phyloP scores from a whole-genome alignment of 169 alveolate genomes.

The Plasmodium sp. region DNA sequence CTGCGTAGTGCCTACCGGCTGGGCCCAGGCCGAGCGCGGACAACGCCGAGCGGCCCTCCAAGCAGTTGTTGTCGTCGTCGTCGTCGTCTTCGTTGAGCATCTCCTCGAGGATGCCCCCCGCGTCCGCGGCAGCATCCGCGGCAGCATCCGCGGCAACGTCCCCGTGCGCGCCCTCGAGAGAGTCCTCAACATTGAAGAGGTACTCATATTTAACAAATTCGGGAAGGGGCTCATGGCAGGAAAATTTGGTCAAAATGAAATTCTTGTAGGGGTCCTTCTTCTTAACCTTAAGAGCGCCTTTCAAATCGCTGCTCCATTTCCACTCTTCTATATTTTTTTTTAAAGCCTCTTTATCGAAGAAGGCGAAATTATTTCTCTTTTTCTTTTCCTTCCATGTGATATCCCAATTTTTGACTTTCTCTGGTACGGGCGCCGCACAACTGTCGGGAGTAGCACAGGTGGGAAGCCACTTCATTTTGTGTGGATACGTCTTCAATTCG shows the following conservation, averaged over 20 bases:
- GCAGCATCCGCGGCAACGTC: not conserved
- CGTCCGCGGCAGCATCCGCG: not conserved
- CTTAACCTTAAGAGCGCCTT: conserved; percentile 85
- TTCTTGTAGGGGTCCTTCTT: conserved; percentile 80
- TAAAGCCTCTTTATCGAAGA: conserved; percentile 76
- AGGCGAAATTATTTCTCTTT: conserved; percentile 37
- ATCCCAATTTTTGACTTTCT: conserved; percentile 87
- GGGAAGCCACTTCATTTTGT: conserved; percentile 87
- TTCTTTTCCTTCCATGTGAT: conserved; percentile 85
- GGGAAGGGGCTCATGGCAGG: conserved; percentile 52
- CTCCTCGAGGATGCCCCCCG: conserved; percentile 31
- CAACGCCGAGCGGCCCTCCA: conserved; percentile 6
- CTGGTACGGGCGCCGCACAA: conserved; percentile 85
- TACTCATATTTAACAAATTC: conserved; percentile 77
- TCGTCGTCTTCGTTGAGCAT: conserved; percentile 16
- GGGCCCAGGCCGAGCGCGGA: conserved; percentile 3
- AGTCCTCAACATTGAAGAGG: conserved; percentile 77
- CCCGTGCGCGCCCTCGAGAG: conserved; percentile 62
- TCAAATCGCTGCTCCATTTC: conserved; percentile 87
- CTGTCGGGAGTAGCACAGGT: conserved; percentile 88
- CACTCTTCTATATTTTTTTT: conserved; percentile 83
- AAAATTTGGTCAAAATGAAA: conserved; percentile 77
- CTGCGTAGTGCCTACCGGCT: not conserved
- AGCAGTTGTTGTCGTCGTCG: conserved; percentile 45
- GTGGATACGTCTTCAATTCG: conserved; percentile 84